Percentiles rank a stretch among this genome's conserved stretches.
phyloP scores from a whole-genome alignment of 805 yeast genomes.

The Starmerella powellii region DNA sequence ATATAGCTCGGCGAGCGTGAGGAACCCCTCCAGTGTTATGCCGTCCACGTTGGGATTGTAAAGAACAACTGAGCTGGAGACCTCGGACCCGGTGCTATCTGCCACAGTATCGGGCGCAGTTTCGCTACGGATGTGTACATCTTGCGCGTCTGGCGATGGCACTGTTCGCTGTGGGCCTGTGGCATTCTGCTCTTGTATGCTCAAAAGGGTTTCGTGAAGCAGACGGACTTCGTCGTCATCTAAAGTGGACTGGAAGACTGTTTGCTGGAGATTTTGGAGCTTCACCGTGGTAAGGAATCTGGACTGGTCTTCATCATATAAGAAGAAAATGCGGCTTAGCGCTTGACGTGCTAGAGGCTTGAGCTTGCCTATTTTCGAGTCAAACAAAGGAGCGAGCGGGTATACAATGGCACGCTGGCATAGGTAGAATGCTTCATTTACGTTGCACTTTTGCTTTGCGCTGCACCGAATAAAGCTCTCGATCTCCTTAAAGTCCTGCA shows the following conservation, averaged over 20 bases:
- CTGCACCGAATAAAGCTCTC: slow-evolving; percentile 85
- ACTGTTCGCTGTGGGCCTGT: no score
- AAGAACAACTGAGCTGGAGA: neutral
- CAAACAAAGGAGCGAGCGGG: slow-evolving; percentile 86
- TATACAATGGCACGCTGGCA: slow-evolving; percentile 89
- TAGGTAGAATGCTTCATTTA: slow-evolving; percentile 81
- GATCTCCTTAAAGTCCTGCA: slow-evolving; percentile 85
- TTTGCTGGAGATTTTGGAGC: slow-evolving; percentile 52
- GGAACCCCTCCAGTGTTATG: slow-evolving; percentile 60
- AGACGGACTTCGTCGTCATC: slow-evolving; percentile 33
- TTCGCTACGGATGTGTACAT: no score
- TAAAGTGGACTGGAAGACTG: slow-evolving; percentile 55
- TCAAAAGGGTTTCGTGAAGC: slow-evolving; percentile 30
- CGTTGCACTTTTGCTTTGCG: slow-evolving; percentile 72
- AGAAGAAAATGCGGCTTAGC: slow-evolving; percentile 61
- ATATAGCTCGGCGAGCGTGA: slow-evolving; percentile 63
- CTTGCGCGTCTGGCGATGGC: no score
- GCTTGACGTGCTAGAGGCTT: slow-evolving; percentile 71
- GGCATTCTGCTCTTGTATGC: slow-evolving; percentile 29
- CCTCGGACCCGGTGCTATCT: no score
- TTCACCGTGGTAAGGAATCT: slow-evolving; percentile 65
- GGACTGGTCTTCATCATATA: slow-evolving; percentile 85
- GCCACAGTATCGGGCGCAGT: no score
- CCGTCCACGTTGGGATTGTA: slow-evolving; percentile 34
- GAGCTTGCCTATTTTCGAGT: slow-evolving; percentile 73